These are phyloP conservation scores for Tulasnella sp. DNA, from an alignment of 768 basidiomycete species.

Conservation along the genomic window DNA sequence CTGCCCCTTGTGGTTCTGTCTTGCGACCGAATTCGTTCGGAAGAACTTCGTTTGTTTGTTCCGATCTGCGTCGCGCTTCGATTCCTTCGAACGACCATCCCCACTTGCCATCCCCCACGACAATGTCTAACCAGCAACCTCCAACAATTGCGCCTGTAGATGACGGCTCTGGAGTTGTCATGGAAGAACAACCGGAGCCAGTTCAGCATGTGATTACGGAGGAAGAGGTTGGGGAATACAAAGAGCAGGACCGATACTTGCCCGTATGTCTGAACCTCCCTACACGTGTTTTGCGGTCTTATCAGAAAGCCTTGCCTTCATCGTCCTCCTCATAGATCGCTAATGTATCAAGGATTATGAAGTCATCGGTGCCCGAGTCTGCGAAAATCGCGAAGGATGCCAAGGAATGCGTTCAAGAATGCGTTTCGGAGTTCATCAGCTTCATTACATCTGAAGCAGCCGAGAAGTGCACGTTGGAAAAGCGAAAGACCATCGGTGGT, in stretches of 20 bases:
- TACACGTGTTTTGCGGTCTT: not conserved
- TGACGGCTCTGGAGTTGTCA: conserved; percentile 38
- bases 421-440: conserved; percentile 95
- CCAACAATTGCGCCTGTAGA: conserved; percentile 45
- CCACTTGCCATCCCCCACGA: not conserved
- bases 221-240: conserved; percentile 88
- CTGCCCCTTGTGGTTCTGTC: not conserved
- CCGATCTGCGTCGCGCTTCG: not conserved
- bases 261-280: conserved; percentile 53
- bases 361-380: conserved; percentile 77
- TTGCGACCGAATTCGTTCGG: not conserved
- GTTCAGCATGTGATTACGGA: conserved; percentile 74
- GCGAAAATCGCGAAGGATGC: conserved; percentile 98
- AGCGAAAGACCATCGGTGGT: conserved; percentile 95
- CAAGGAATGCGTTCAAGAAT: conserved; percentile 98
- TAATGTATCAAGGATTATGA: conserved; percentile 98
- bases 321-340: conserved; percentile 62
- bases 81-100: not conserved
- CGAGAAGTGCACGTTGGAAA: conserved; percentile 90
- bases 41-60: not conserved
- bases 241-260: conserved; percentile 93
- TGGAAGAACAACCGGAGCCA: conserved; percentile 38
- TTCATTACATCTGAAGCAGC: conserved; percentile 98
- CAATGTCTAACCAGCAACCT: conserved; percentile 38
- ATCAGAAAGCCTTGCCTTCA: not conserved